Percentiles rank a stretch among this genome's conserved stretches.
Conservation (phyloP, 2,329 filamentous ascomycete genomes). For the Trichoderma sp. region DNA sequence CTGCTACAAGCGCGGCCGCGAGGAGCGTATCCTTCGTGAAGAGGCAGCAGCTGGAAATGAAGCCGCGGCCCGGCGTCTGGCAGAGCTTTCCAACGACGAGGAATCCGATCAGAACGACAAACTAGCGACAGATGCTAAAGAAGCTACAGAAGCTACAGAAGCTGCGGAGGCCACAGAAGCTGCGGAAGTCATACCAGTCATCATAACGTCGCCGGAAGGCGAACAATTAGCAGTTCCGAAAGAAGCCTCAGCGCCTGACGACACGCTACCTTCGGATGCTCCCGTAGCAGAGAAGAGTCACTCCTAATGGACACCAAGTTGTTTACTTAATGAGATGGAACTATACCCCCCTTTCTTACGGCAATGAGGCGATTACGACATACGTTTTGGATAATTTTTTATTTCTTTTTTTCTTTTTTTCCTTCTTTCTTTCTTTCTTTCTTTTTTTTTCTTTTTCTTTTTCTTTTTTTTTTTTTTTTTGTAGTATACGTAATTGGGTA, state of each 20-base stretch:
- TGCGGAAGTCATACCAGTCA: neutral
- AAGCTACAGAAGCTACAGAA: neutral
- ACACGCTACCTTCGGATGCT: neutral
- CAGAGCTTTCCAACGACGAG: constrained; percentile 48
- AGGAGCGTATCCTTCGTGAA: constrained; percentile 70
- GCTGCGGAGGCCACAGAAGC: neutral
- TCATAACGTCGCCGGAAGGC: neutral
- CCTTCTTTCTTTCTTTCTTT: neutral
- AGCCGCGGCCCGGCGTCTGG: constrained; percentile 37
- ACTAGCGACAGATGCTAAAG: neutral
- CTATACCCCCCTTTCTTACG: neutral
- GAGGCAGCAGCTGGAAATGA: constrained; percentile 34
- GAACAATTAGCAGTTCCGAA: neutral
- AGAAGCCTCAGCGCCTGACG: neutral
- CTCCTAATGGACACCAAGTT: neutral
- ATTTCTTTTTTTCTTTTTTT: neutral
- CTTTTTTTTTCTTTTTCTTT: neutral
- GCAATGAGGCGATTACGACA: neutral
- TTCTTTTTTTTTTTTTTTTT: neutral
- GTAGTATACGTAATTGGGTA: constrained; percentile 5
- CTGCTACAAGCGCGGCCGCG: constrained; percentile 90
- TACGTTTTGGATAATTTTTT: neutral
- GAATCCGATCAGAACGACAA: neutral
- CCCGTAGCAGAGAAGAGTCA: neutral
- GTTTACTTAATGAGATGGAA: neutral